These are phyloP conservation scores for Penicillium paneum DNA, from an alignment of 2,329 filamentous ascomycete genomes.

Conservation along the genomic window DNA sequence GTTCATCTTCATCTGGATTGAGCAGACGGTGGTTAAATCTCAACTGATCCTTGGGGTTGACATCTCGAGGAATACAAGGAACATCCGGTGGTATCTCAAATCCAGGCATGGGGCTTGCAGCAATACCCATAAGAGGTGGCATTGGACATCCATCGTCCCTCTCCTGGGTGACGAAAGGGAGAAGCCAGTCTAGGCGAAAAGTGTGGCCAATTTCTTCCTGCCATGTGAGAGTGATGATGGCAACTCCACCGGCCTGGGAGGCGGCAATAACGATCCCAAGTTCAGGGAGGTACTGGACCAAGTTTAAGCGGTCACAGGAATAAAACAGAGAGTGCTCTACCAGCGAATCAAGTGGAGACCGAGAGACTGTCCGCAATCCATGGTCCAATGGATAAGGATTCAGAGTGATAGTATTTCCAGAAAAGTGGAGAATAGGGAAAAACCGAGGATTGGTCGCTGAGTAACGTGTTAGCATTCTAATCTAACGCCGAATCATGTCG, in stretches of 20 bases:
- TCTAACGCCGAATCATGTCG: not conserved
- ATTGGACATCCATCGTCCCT: conserved; percentile 41
- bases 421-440: conserved; percentile 45
- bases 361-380: conserved; percentile 32
- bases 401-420: conserved; percentile 39
- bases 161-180: conserved; percentile 55
- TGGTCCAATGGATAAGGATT: conserved; percentile 33
- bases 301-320: conserved; percentile 53
- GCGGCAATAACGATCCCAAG: conserved; percentile 58
- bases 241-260: conserved; percentile 56
- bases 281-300: conserved; percentile 57
- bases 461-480: not conserved
- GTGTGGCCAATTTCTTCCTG: conserved; percentile 38
- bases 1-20: not conserved
- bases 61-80: conserved; percentile 29
- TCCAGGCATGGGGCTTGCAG: conserved; percentile 57
- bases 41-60: conserved; percentile 18
- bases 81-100: conserved; percentile 39
- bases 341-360: conserved; percentile 29
- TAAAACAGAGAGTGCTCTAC: conserved; percentile 21
- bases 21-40: conserved; percentile 20
- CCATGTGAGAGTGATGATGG: conserved; percentile 52
- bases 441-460: conserved; percentile 23
- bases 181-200: conserved; percentile 56
- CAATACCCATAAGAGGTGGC: conserved; percentile 53